Percentiles rank a stretch among this genome's conserved stretches.
phyloP scores from a whole-genome alignment of 495 filamentous ascomycete species.

The Ramalina peruviana region DNA sequence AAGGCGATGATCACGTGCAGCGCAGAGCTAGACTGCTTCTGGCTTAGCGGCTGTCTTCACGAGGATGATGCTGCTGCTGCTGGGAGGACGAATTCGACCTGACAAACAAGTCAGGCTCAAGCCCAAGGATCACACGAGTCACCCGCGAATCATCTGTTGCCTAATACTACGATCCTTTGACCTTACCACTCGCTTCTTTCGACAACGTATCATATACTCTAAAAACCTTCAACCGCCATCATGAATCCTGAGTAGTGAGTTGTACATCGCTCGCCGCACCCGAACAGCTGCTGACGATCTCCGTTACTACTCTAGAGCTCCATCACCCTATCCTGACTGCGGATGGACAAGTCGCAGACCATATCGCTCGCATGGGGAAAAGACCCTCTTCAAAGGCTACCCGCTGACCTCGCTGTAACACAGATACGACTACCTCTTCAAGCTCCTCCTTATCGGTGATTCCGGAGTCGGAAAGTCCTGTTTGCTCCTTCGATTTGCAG shows the following conservation, averaged over 20 bases:
- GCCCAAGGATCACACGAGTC: too few species aligned
- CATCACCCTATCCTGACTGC: too few species aligned
- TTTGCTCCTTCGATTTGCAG: slow-evolving; percentile 89
- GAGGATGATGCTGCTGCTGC: too few species aligned
- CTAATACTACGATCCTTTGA: too few species aligned
- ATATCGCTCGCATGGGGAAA: neutral
- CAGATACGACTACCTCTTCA: slow-evolving; percentile 99
- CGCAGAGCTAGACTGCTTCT: too few species aligned
- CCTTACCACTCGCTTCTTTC: too few species aligned
- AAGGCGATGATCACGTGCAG: too few species aligned
- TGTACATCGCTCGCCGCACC: slow-evolving; percentile 6
- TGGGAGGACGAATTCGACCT: too few species aligned
- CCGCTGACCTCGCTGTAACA: neutral
- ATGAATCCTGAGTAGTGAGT: slow-evolving; percentile 97
- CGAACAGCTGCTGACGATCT: neutral
- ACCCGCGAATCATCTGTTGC: too few species aligned
- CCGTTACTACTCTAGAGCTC: neutral
- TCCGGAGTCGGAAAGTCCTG: slow-evolving; percentile 99
- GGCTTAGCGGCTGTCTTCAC: too few species aligned
- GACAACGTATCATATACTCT: too few species aligned
- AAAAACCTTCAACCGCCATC: slow-evolving; percentile 25
- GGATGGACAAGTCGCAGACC: neutral
- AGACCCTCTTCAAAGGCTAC: neutral
- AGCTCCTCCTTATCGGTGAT: slow-evolving; percentile 99
- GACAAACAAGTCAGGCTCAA: too few species aligned